Evolutionary conservation across 2,329 filamentous ascomycete genomes (phyloP), one percentile per base, ranked within the genome.

Genomic region (Sclerotinia spermophila): DNA sequence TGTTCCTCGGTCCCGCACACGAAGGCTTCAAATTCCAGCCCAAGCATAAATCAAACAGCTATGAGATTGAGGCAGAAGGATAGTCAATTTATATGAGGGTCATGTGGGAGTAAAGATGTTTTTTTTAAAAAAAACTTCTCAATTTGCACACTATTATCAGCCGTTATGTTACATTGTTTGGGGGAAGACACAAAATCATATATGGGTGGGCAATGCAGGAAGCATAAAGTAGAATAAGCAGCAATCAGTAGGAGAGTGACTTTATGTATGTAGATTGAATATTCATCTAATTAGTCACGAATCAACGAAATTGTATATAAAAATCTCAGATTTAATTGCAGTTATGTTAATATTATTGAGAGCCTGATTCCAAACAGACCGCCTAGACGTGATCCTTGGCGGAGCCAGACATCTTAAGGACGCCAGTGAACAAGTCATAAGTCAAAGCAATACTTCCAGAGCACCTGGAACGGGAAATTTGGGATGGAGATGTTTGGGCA

Each of bases 1-100:
- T 99, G 94, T 99, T 96, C 84, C 86, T 99, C 27, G 96, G 96
- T 11, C 93, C 93, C 60, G 92, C 93, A 10, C 93, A 97, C 76
- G 89, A 92, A 53, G 91, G 92, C 77, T 99, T 98, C 86, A 90
- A 91, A 75, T 99, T 98, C 82, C 89, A 95, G 82, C 96, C 96
- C 4, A 99, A 99, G 85, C 96, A 99, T 84, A 98, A 97, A 84
- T 96, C 93, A 61, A 96, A 97, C 79, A 88, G 90, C 68, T 97
- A 97, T 79, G 92, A 94, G 77, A 89, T 92, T 64, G 93, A 94
- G 81, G 91, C 89, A 2, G 90, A 93, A 78, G 90, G 91, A 64
- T 91, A 70, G 48, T 55, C 45, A 17, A 53, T 21, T 8, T 53
- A 19, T 1, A 15, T 10, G 33, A 30, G 4, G 24, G 10, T 27